Evolutionary conservation across 1,284 basidiomycete species (phyloP), one percentile per base, ranked within the genome.

Genomic region (Pholiota adiposa): DNA sequence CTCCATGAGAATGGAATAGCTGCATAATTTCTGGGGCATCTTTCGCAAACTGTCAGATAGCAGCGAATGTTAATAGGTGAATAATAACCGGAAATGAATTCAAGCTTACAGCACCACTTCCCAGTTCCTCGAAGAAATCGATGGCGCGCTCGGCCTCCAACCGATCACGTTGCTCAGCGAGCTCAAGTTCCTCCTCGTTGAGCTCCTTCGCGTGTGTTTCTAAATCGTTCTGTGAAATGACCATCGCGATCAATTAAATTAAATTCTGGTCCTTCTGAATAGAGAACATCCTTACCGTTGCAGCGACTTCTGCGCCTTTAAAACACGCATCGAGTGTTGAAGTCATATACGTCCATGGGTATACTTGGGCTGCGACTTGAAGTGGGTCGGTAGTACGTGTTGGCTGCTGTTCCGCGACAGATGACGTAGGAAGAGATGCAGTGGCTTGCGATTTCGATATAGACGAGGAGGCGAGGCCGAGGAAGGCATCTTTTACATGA

Each of bases 341-440:
- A 11, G 75, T 76, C 81, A 83, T 83, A 62, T 79, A 79, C 34
- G 78, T 60, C 82, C 82, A 83, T 63, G 81, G 77, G 59, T 81
- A 80, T 8, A 75, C 67, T 56, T 81, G 78, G 19, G 80, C 77
- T 3, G 77, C 77, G n/a, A 79, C 67, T 63, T 80, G 76, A 4
- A 80, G 68, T 16, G 77, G 61, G 60, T 80, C 77, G 29, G 72
- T 65, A 0, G 70, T 72, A 18, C 60, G 62, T 12, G 65, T 43
- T 19, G 68, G 70, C 21, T 61, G 43, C 51, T 70, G 62, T 54
- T 60, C 58, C 48, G 64, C 54, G 21, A 57, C 34, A 31, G 58
- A 38, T 25, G 63, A 58, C 27, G 49, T 12, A 7, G 58, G 8
- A 14, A 48, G 33, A 27, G 57, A 40, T 18, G 27, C 40, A 16